Base-by-base conservation (phyloP, 129 eudicot genomes). In the Centaurea solstitialis region DNA sequence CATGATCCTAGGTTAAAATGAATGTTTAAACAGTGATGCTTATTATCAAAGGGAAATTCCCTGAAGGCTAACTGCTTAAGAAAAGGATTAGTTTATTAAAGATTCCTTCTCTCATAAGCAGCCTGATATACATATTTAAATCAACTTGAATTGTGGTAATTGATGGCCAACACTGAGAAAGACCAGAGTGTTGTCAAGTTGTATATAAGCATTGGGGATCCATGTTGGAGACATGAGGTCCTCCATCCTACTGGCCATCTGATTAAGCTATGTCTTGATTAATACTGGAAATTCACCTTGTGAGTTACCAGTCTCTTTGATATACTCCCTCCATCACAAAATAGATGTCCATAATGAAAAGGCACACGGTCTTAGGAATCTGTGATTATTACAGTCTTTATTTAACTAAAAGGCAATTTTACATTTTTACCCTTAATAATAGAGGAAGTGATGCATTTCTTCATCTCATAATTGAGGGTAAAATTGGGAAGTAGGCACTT, bases 1-100 rank as follows among this genome's bases (percentile, higher is more conserved):
- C 68, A 62, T 62, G 15, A 57, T 57, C 65, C 65, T 57, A 57
- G 65, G 65, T 57, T 57, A 57, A n/a, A 57, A 57, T 57, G 65
- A 57, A 57, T 57, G 62, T 57, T 57, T 57, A 57, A 57, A 57
- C 9, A 57, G 9, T n/a, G 65, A 57, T n/a, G 18, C 65, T 57
- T n/a, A n/a, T 17, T 15, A 53, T 53, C 64, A 53, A 53, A 53
- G 64, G 64, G 20, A 5, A 15, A 53, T 13, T 8, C n/a, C 65
- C 22, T 57, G 6, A 6, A 53, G 65, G 22, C 9, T 7, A 57
- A 17, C 22, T 57, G 65, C 65, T 57, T 57, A n/a, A 57, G 6
- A 50, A 47, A 50, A 15, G 62, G 20, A 50, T 3, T 50, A 50
- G 4, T 50, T 17, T 4, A 13, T 50, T 50, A 50, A 50, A 50